Evolutionary conservation across 345 rosid genomes (phyloP).

Genomic region (Moricandia moricandioides): DNA sequence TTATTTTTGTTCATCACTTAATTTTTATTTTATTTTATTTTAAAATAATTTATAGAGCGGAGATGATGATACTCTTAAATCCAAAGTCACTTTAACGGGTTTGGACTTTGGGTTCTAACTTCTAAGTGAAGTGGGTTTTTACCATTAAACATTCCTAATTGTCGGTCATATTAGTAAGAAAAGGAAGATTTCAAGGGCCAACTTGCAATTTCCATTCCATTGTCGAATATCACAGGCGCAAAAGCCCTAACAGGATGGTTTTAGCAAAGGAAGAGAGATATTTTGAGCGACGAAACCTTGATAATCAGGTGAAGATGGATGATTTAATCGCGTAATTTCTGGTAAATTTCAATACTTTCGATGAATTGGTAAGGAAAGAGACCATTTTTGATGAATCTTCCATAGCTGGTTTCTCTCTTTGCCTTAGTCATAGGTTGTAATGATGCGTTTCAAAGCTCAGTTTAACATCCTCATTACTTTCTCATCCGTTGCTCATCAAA

Average conservation of each 20-base stretch:
- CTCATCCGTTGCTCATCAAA: conserved; percentile 34
- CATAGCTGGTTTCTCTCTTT: conserved; percentile 15
- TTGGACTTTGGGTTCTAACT: too few species aligned
- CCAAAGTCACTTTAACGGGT: too few species aligned
- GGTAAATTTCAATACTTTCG: conserved; percentile 21
- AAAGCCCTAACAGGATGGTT: conserved; percentile 9
- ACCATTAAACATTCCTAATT: too few species aligned
- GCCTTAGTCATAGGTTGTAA: conserved; percentile 1
- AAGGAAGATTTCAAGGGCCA: not conserved
- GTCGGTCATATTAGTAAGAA: not conserved
- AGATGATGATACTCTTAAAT: too few species aligned
- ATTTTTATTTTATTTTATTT: too few species aligned
- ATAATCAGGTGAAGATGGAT: conserved; percentile 1
- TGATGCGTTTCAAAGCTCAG: conserved; percentile 23
- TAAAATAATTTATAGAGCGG: too few species aligned
- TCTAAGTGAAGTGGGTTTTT: too few species aligned
- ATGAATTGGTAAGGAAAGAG: not conserved
- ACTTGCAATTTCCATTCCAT: not conserved
- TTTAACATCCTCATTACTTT: conserved; percentile 23
- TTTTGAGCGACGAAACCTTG: conserved; percentile 13
- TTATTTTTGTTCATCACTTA: too few species aligned
- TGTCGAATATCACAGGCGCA: not conserved
- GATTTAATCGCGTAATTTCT: not conserved
- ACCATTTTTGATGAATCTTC: conserved; percentile 4
- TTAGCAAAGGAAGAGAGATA: conserved; percentile 12